These are phyloP conservation scores for Erysimum cheiranthoides DNA, from an alignment of 345 rosid genomes.

Conservation along the genomic window DNA sequence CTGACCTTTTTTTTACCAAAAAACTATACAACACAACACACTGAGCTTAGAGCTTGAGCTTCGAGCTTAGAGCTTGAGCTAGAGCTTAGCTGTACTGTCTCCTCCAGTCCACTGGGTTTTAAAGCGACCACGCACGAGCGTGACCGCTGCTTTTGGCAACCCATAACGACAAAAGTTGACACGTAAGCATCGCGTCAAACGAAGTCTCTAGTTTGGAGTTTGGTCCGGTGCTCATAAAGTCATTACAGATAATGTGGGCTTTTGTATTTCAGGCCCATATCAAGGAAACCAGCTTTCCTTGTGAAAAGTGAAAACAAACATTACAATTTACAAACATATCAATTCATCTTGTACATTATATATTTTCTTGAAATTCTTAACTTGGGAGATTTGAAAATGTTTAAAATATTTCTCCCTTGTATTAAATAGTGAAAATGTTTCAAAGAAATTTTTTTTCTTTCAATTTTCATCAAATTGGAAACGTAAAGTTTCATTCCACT, in stretches of 20 bases:
- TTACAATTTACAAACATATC: too few relatives aligned
- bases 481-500: too few relatives aligned
- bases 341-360: too few relatives aligned
- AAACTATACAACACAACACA: constrained; percentile 1
- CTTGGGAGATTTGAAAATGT: too few relatives aligned
- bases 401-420: too few relatives aligned
- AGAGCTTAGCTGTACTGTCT: constrained; percentile 37
- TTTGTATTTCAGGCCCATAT: constrained; percentile 34
- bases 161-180: constrained; percentile 38
- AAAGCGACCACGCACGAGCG: constrained; percentile 44
- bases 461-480: too few relatives aligned
- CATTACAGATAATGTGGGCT: constrained; percentile 32
- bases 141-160: constrained; percentile 39
- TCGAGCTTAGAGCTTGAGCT: constrained; percentile 30
- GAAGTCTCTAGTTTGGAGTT: constrained; percentile 22
- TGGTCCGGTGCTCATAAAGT: neutral
- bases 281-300: neutral
- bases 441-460: too few relatives aligned
- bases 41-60: constrained; percentile 29
- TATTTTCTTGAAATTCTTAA: too few relatives aligned
- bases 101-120: constrained; percentile 18
- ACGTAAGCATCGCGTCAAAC: constrained; percentile 33
- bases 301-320: too few relatives aligned
- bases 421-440: too few relatives aligned
- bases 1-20: constrained; percentile 5